Base-by-base conservation (phyloP, 306 rosid genomes). In the Boehmeria nivea region DNA sequence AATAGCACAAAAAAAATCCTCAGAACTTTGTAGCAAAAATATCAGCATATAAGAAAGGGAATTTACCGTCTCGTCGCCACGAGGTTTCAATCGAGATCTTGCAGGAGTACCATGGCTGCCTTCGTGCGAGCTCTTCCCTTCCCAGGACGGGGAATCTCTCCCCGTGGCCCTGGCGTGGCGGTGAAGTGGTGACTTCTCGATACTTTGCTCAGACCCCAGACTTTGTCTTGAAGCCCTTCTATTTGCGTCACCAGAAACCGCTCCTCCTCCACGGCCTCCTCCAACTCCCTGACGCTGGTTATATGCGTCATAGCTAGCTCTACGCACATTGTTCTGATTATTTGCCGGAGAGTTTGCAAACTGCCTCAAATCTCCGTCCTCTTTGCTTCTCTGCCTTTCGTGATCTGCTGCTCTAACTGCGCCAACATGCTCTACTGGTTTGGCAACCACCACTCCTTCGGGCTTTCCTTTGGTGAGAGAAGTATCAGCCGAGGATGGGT, bases 121-220 rank as follows among this genome's bases (percentile, higher is more conserved):
- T 7, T 90, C 96, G 45, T 80, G 66, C 16, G 87, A 63, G 69
- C 59, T 48, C 77, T 75, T 91, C 55, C 85, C 86, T 63, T 84
- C 96, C 75, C 47, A 75, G 6, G 84, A 59, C 17, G 91, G 82
- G 34, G 77, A 69, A 42, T 83, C 88, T 73, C 81, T 75, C 24
- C 83, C 87, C 0, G 93, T 44, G 63, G 77, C 72, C 71, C 50
- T 84, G 8, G 82, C 89, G 19, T 82, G 79, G 31, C 95, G 89
- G 72, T 87, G 93, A 39, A 84, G 85, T 2, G 99, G 96, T 0
- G 99, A 91, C 18, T 91, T 90, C 8, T 91, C 99, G 48, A 82
- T 36, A 60, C 93, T 81, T 34, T 78, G 25, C 43, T 84, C 96
- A 12, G 89, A 70, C 4, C 88, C 94, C 67, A 59, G 34, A 62